Percentiles rank a stretch among this genome's conserved stretches.
Evolutionary conservation across 139 green algal genomes (phyloP).

Genomic region (Tetradesmus obliquus): DNA sequence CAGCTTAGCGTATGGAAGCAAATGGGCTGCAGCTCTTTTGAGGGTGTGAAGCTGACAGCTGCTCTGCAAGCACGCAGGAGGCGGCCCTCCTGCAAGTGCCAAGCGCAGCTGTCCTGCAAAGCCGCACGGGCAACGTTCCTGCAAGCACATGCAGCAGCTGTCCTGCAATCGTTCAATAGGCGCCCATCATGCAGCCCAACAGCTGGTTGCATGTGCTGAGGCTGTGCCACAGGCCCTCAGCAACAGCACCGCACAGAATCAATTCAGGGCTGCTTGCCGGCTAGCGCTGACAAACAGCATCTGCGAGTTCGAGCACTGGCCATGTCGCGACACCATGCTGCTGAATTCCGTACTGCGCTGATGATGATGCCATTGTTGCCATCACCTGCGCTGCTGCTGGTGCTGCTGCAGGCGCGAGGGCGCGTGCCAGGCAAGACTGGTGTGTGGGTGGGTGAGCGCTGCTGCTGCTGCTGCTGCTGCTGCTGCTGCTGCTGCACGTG

Average conservation of each 20-base stretch:
- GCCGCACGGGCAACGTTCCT: no score
- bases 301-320: no score
- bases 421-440: slow-evolving; percentile 73
- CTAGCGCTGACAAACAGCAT: no score
- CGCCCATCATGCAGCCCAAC: no score
- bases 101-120: background rate
- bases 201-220: no score
- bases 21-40: no score
- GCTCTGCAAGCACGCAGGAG: background rate
- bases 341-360: background rate
- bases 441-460: slow-evolving; percentile 85
- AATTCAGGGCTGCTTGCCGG: no score
- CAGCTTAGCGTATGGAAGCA: background rate
- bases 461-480: background rate
- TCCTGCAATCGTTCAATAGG: background rate
- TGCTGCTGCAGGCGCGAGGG: slow-evolving; percentile 39
- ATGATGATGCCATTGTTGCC: no score
- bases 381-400: background rate
- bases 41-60: background rate
- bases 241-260: no score
- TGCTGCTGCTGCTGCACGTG: background rate
- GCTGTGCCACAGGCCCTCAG: no score
- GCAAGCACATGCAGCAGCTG: background rate
- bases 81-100: background rate
- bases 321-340: no score